Conservation (phyloP, 1,284 basidiomycete species). For the Thelephora terrestris region DNA sequence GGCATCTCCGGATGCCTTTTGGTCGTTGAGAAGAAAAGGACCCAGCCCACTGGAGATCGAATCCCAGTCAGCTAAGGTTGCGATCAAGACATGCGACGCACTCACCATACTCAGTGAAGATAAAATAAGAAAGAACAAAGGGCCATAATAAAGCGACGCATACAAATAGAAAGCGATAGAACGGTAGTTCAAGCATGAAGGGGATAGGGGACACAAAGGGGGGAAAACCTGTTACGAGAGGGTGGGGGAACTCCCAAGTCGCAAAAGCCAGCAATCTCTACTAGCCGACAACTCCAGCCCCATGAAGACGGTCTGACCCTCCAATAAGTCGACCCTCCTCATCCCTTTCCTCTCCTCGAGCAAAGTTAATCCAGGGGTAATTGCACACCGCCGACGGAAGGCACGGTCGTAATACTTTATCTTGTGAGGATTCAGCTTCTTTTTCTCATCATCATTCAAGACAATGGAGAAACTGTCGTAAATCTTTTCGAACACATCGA, state of each 20-base stretch:
- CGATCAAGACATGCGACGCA: too few relatives aligned
- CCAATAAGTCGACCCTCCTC: constrained; percentile 40
- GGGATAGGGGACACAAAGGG: too few relatives aligned
- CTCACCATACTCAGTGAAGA: too few relatives aligned
- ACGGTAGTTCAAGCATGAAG: too few relatives aligned
- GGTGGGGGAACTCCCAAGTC: constrained; percentile 18
- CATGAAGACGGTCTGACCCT: constrained; percentile 33
- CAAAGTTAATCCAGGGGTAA: constrained; percentile 25
- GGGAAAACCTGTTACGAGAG: too few relatives aligned
- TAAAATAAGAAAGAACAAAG: too few relatives aligned
- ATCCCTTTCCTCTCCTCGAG: constrained; percentile 31
- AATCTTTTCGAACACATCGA: constrained; percentile 45
- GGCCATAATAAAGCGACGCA: too few relatives aligned
- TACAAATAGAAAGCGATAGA: too few relatives aligned
- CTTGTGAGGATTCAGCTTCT: constrained; percentile 16
- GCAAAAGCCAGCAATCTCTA: constrained; percentile 20
- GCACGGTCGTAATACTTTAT: constrained; percentile 28
- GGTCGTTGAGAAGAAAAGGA: too few relatives aligned
- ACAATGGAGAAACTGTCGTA: constrained; percentile 33
- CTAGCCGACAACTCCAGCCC: constrained; percentile 24
- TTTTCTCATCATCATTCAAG: constrained; percentile 33
- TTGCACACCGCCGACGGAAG: constrained; percentile 36
- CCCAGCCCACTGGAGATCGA: too few relatives aligned
- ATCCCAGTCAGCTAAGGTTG: too few relatives aligned
- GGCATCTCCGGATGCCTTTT: too few relatives aligned